phyloP scores from a whole-genome alignment of 176 grass and related monocot species.

The Coix lacrymajobi region DNA sequence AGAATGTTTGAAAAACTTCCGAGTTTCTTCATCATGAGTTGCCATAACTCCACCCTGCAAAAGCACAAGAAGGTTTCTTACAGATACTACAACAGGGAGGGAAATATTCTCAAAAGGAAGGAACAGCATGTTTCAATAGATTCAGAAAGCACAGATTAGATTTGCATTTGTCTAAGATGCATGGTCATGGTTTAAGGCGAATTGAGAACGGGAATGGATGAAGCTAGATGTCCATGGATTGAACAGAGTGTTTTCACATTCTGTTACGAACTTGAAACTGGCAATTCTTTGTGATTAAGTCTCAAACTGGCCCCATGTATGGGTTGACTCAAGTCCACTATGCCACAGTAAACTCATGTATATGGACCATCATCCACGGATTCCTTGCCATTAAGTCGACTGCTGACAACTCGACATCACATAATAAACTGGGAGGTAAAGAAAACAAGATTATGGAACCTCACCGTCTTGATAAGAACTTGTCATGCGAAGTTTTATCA shows the following conservation, averaged over 20 bases:
- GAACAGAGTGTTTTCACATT: not conserved
- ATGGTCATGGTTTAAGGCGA: not conserved
- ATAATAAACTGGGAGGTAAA: slow-evolving; percentile 13
- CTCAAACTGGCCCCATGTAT: not conserved
- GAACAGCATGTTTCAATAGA: not conserved
- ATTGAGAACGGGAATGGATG: not conserved
- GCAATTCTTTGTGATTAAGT: not conserved
- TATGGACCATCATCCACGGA: not conserved
- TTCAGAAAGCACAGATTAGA: not conserved
- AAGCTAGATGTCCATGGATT: not conserved
- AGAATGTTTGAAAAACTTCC: slow-evolving; percentile 95
- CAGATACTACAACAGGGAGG: not conserved
- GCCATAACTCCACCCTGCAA: slow-evolving; percentile 89
- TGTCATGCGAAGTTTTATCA: slow-evolving; percentile 96
- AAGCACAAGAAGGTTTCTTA: slow-evolving; percentile 14
- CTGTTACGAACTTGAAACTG: too few relatives aligned
- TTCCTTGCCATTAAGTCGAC: not conserved
- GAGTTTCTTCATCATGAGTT: slow-evolving; percentile 95
- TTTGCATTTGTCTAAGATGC: not conserved
- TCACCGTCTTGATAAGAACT: slow-evolving; percentile 88
- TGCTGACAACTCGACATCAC: slow-evolving; percentile 3
- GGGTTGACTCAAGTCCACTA: not conserved
- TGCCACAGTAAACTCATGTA: not conserved
- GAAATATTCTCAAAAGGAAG: slow-evolving; percentile 10
- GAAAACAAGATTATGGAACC: not conserved